phyloP scores from a whole-genome alignment of 345 rosid species.

The Linum tenue region DNA sequence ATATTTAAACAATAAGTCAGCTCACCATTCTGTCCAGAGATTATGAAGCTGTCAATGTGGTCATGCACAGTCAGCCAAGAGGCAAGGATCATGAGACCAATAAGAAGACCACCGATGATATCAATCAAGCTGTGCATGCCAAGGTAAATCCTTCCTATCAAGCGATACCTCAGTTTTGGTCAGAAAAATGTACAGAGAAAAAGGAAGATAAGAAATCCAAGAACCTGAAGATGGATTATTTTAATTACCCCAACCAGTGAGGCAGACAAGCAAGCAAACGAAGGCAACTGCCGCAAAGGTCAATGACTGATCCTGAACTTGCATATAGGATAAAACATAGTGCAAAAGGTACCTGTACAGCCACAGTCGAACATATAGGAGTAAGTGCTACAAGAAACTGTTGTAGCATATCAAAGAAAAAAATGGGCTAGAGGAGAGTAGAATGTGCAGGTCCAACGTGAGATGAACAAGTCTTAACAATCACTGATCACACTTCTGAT shows the following conservation, averaged over 20 bases:
- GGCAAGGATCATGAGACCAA: slow-evolving; percentile 60
- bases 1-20: neutral
- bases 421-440: no score
- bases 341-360: slow-evolving; percentile 58
- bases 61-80: slow-evolving; percentile 61
- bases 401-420: neutral
- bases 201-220: slow-evolving; percentile 7
- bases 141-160: slow-evolving; percentile 90
- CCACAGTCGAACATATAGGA: neutral
- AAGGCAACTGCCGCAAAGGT: slow-evolving; percentile 46
- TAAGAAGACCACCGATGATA: slow-evolving; percentile 57
- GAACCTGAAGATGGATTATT: slow-evolving; percentile 10
- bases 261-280: slow-evolving; percentile 55
- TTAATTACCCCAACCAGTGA: slow-evolving; percentile 60
- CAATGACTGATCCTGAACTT: slow-evolving; percentile 24
- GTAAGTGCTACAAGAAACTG: neutral
- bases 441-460: no score
- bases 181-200: neutral
- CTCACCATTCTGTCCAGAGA: slow-evolving; percentile 78
- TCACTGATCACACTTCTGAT: neutral
- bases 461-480: no score
- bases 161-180: slow-evolving; percentile 24
- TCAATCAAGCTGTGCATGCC: slow-evolving; percentile 97
- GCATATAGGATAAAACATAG: slow-evolving; percentile 43
- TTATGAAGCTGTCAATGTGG: slow-evolving; percentile 52